phyloP scores from a whole-genome alignment of 2,329 filamentous ascomycete genomes.

The Colletotrichum sp. region DNA sequence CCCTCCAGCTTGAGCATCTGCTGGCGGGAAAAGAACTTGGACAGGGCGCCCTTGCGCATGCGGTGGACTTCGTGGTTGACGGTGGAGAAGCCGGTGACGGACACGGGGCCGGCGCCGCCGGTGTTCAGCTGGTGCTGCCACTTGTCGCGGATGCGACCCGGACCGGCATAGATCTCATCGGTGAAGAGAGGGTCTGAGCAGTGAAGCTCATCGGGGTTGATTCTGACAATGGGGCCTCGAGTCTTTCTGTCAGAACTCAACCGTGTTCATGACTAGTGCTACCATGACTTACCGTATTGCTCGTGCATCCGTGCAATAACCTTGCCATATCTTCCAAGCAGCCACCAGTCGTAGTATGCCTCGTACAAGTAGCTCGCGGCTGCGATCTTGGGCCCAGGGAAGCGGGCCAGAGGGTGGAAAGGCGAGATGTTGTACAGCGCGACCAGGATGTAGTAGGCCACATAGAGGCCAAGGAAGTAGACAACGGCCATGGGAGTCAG shows the following conservation, averaged over 20 bases:
- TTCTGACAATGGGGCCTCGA: slow-evolving; percentile 41
- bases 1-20: slow-evolving; percentile 18
- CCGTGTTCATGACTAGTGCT: background rate
- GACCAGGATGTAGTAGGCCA: background rate
- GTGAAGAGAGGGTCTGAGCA: slow-evolving; percentile 37
- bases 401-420: slow-evolving; percentile 13
- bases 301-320: slow-evolving; percentile 17
- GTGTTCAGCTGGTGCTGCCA: slow-evolving; percentile 30
- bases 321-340: slow-evolving; percentile 14
- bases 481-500: slow-evolving; percentile 1
- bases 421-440: slow-evolving; percentile 15
- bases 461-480: background rate
- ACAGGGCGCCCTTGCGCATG: slow-evolving; percentile 31
- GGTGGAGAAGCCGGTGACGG: slow-evolving; percentile 26
- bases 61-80: slow-evolving; percentile 37
- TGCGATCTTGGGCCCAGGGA: slow-evolving; percentile 14
- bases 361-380: slow-evolving; percentile 13
- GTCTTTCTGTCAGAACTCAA: background rate
- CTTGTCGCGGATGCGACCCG: slow-evolving; percentile 17
- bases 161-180: slow-evolving; percentile 40
- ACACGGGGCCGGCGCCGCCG: slow-evolving; percentile 24
- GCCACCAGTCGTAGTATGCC: slow-evolving; percentile 15
- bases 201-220: slow-evolving; percentile 43
- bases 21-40: slow-evolving; percentile 38
- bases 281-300: background rate